Percentiles rank a stretch among this genome's conserved stretches.
These are phyloP conservation scores for Stachybotrys chlorohalonatus DNA, from an alignment of 2,329 filamentous ascomycete genomes.

Conservation along the genomic window DNA sequence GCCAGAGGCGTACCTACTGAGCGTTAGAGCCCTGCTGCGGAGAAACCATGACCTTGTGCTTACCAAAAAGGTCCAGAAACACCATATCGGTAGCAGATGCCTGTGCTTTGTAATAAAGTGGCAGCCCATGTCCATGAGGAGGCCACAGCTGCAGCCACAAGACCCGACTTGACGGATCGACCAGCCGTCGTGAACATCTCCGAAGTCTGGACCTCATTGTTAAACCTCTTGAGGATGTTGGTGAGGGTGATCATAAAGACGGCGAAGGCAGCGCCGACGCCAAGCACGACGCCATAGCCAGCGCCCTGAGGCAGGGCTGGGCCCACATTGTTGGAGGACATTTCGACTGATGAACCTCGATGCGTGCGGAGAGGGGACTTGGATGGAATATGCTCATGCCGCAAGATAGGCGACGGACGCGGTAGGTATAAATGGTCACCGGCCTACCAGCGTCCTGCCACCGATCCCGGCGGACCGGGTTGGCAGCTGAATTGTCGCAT, in stretches of 20 bases:
- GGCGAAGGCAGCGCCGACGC: slow-evolving; percentile 65
- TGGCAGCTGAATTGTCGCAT: background rate
- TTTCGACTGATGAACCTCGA: background rate
- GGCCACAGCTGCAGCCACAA: slow-evolving; percentile 84
- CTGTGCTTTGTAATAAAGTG: slow-evolving; percentile 67
- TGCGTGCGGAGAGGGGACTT: background rate
- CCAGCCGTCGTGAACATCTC: slow-evolving; percentile 91
- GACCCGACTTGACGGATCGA: slow-evolving; percentile 77
- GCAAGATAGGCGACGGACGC: background rate
- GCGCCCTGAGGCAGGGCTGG: slow-evolving; percentile 41
- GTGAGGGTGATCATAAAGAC: slow-evolving; percentile 63
- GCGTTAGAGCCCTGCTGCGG: background rate
- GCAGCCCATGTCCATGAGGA: slow-evolving; percentile 92
- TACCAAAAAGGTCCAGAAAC: slow-evolving; percentile 49
- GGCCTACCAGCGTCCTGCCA: background rate
- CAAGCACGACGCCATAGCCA: slow-evolving; percentile 71
- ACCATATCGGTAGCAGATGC: slow-evolving; percentile 76
- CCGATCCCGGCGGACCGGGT: background rate
- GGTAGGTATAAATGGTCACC: background rate
- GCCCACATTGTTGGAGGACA: background rate
- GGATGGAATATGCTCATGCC: background rate
- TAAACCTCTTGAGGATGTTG: slow-evolving; percentile 55
- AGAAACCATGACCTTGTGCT: slow-evolving; percentile 31
- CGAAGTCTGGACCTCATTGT: slow-evolving; percentile 69
- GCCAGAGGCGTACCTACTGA: slow-evolving; percentile 44